Evolutionary conservation across 768 basidiomycete species (phyloP), one percentile per base, ranked within the genome.

Genomic region (Lactifluus subvellereus): DNA sequence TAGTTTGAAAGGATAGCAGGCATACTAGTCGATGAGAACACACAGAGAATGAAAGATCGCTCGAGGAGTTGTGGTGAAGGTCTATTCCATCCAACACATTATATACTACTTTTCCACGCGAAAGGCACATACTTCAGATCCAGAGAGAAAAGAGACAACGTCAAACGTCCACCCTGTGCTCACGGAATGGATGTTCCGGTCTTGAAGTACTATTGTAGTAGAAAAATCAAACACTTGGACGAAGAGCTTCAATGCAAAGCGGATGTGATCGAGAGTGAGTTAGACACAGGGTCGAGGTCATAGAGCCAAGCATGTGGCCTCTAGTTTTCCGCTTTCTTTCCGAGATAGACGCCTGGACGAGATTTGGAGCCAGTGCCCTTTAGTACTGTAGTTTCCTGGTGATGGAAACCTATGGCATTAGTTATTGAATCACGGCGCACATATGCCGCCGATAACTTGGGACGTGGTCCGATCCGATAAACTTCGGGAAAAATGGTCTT

Each of bases 1-100:
- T 65, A 7, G 10, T 54, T 59, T 22, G 62, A 59, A 59, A 66
- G 53, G 18, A 51, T 54, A 18, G 56, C 60, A 49, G 68, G 66
- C 69, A 69, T 70, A 27, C 4, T 48, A 35, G 2, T 58, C 2
- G 22, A 33, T 48, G 18, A 50, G 37, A 49, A 35, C 1, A 27
- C 20, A 6, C 4, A 33, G 50, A 38, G 42, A 37, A 35, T 30
- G 43, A 35, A 42, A 48, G 37, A 20, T 40, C 14, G 37, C 30
- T 35, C 14, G 53, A 38, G 32, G 38, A 22, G 30, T 3, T 48
- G 16, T 38, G 16, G 32, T 18, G 49, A 58, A 47, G 27, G 37
- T 33, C 13, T 48, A 16, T 54, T 47, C 14, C 6, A 33, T 57
- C 3, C 14, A 22, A 9, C 54, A 43, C 1, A 6, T 60, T 64